A percentile compares a stretch with the other conserved stretches of the same genome.
Evolutionary conservation across 345 rosid genomes (phyloP).

Genomic region (Aquilaria yunnanensis): DNA sequence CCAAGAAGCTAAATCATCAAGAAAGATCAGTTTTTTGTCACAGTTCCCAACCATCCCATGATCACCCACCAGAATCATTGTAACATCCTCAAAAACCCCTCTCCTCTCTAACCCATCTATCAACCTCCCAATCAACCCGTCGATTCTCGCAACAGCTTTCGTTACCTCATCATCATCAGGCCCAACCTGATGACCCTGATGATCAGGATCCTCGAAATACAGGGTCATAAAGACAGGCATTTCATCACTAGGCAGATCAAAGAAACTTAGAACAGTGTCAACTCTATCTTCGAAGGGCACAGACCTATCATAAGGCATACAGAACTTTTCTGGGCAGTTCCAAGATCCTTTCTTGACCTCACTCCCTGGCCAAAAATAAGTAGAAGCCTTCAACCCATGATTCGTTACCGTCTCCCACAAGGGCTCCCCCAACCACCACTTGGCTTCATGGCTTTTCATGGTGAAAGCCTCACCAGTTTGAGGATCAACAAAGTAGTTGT

Average conservation of each 20-base stretch:
- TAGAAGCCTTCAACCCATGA: conserved; percentile 77
- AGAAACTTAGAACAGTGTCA: conserved; percentile 63
- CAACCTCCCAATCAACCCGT: conserved; percentile 69
- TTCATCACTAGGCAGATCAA: conserved; percentile 61
- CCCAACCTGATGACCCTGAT: conserved; percentile 90
- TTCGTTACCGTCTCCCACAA: conserved; percentile 87
- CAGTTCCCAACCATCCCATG: conserved; percentile 98
- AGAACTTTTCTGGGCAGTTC: conserved; percentile 57
- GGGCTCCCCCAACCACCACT: conserved; percentile 98
- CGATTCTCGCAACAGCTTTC: conserved; percentile 69
- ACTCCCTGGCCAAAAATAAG: conserved; percentile 96
- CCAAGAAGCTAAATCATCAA: conserved; percentile 80
- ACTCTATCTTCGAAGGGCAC: conserved; percentile 88
- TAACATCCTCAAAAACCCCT: conserved; percentile 87
- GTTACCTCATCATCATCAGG: conserved; percentile 85
- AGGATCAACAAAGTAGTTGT: conserved; percentile 70
- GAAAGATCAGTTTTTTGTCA: conserved; percentile 61
- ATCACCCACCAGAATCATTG: conserved; percentile 84
- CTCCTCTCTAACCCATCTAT: conserved; percentile 68
- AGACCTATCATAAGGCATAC: conserved; percentile 59
- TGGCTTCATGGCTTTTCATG: conserved; percentile 76
- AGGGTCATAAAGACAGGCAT: conserved; percentile 77
- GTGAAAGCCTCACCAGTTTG: conserved; percentile 43
- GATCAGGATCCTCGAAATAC: conserved; percentile 97
- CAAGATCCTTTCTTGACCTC: conserved; percentile 93